Conservation (phyloP, 2,329 filamentous ascomycete genomes). For the Hysterium pulicare region DNA sequence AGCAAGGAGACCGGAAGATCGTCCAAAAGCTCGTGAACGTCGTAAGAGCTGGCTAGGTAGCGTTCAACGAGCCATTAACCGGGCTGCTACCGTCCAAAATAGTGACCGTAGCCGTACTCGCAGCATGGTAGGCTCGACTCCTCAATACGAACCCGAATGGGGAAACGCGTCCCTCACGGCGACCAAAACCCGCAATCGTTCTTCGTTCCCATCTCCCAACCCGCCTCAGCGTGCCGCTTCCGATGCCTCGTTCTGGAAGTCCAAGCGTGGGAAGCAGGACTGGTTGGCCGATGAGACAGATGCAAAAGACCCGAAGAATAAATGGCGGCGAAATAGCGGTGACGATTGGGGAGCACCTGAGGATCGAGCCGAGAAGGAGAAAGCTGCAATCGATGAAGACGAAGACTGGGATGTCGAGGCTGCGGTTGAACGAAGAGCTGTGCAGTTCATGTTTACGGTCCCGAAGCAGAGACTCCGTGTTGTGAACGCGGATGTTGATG, state of each 20-base stretch:
- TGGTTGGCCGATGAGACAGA: slow-evolving; percentile 37
- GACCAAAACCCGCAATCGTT: slow-evolving; percentile 10
- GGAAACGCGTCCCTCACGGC: slow-evolving; percentile 1
- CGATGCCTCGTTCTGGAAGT: slow-evolving; percentile 42
- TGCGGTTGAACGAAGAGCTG: slow-evolving; percentile 44
- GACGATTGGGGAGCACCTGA: slow-evolving; percentile 35
- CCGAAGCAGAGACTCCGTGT: slow-evolving; percentile 81
- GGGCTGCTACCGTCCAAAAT: slow-evolving; percentile 20
- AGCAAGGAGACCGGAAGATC: slow-evolving; percentile 20
- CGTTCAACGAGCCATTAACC: slow-evolving; percentile 32
- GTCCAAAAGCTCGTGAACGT: slow-evolving; percentile 19
- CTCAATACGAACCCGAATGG: slow-evolving; percentile 23
- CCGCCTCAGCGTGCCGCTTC: slow-evolving; percentile 43
- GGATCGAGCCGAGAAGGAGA: slow-evolving; percentile 31
- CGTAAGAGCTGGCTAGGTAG: slow-evolving; percentile 38
- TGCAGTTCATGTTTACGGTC: slow-evolving; percentile 82
- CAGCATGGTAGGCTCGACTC: slow-evolving; percentile 22
- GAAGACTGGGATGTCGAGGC: slow-evolving; percentile 52
- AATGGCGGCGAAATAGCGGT: slow-evolving; percentile 32
- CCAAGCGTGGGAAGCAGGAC: slow-evolving; percentile 42
- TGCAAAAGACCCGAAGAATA: slow-evolving; percentile 12
- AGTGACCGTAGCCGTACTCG: slow-evolving; percentile 27
- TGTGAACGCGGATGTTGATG: slow-evolving; percentile 61
- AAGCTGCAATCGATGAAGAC: slow-evolving; percentile 34
- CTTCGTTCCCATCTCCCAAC: slow-evolving; percentile 15